Base-by-base conservation (phyloP, 225 moss, liverwort and hornwort genomes). In the Physcomitrellopsis africana region DNA sequence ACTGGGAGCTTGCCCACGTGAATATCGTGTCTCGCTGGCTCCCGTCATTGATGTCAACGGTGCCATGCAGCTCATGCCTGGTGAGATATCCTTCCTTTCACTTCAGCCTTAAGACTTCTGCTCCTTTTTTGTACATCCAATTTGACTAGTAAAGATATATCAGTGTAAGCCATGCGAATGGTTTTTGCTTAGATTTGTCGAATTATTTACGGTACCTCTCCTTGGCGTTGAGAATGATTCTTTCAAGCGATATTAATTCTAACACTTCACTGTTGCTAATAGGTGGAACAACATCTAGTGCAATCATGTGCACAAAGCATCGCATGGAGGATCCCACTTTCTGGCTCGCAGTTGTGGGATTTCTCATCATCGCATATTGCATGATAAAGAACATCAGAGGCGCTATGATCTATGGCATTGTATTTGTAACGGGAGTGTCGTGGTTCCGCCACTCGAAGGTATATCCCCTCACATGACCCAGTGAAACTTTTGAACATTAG, bases 241-340 rank as follows among this genome's bases (percentile, higher is more conserved):
- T 37, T 37, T 42, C 20, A 22, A 42, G 37, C 2, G 17, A 63
- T 42, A 16, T 70, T 18, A 1, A 37, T 72, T 37, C 32, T 46
- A 24, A 12, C 23, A 8, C 15, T 46, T 14, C 16, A 23, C 24
- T 1, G 17, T 44, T 4, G 42, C 20, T 26, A 44, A 46, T 65
- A 89, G 88, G 81, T 24, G 96, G 88, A 52, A 70, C 91, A 5
- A 82, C 86, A 26, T 94, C 96, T 0, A 84, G 84, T 48, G 85
- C 83, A 51, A 91, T 97, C 44, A 73, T 85, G 77, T 97, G 96
- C 83, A 78, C 83, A 7, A 89, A 85, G 73, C 86, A 90, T 44
- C 88, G 90, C 0, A 94, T 97, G 96, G 90, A 90, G 58, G 94
- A 94, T 55, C 89, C 92, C 4, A 97, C 94, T 12, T 90, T 97